Evolutionary conservation across 306 rosid species (phyloP).

Genomic region (Vigna nakashimae): DNA sequence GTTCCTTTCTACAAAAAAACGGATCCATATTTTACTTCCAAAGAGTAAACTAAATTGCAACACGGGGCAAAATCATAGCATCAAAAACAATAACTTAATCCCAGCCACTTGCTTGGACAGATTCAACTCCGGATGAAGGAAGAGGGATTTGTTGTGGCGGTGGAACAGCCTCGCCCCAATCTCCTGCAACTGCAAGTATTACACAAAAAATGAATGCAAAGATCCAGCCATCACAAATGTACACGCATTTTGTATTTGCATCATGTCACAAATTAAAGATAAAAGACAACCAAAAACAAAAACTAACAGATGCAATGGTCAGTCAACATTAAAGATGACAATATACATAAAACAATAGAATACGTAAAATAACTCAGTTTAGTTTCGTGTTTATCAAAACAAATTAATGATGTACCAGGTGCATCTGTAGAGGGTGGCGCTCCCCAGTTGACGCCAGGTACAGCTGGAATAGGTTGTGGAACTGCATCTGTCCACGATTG

Average conservation of each 20-base stretch:
- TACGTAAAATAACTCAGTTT: not conserved
- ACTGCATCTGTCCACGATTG: conserved; percentile 47
- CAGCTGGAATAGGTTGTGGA: conserved; percentile 54
- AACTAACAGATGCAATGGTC: too few relatives aligned
- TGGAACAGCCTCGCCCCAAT: conserved; percentile 54
- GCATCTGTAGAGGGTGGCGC: not conserved
- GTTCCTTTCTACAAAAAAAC: conserved; percentile 25
- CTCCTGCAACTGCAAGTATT: conserved; percentile 35
- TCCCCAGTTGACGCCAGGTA: conserved; percentile 48
- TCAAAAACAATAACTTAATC: conserved; percentile 35
- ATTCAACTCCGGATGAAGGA: conserved; percentile 24
- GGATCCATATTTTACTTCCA: conserved; percentile 22
- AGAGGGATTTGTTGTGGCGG: conserved; percentile 36
- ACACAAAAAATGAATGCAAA: not conserved
- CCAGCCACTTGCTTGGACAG: conserved; percentile 52
- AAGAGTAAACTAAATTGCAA: not conserved
- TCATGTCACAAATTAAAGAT: not conserved
- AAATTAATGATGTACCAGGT: conserved; percentile 26
- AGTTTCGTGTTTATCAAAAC: not conserved
- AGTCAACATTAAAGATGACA: too few relatives aligned
- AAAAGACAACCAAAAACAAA: too few relatives aligned
- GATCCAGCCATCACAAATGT: not conserved
- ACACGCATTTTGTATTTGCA: not conserved
- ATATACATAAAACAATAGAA: too few relatives aligned
- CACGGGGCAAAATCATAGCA: not conserved